phyloP scores from a whole-genome alignment of 257 asterid species.

The Nicotiana knightiana region DNA sequence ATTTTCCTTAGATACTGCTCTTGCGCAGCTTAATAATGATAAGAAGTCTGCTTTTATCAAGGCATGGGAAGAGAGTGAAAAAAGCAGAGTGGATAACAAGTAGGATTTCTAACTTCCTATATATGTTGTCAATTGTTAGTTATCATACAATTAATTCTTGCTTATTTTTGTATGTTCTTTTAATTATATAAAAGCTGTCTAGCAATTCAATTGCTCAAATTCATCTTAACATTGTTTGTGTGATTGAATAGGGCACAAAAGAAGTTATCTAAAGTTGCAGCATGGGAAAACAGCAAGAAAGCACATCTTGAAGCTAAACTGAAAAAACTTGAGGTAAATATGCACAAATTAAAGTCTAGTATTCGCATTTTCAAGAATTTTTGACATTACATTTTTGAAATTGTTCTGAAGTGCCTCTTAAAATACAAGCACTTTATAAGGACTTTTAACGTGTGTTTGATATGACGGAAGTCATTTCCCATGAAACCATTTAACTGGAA shows the following conservation, averaged over 20 bases:
- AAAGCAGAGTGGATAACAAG: conserved; percentile 73
- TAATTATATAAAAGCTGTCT: background rate
- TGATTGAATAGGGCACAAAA: conserved; percentile 55
- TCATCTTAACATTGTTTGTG: background rate
- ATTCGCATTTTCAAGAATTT: background rate
- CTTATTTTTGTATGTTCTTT: background rate
- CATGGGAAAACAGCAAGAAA: conserved; percentile 80
- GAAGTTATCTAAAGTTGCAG: conserved; percentile 51
- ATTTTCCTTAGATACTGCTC: conserved; percentile 53
- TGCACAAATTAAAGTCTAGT: background rate
- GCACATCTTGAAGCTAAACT: conserved; percentile 63
- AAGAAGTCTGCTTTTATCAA: conserved; percentile 56
- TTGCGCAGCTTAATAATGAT: conserved; percentile 58
- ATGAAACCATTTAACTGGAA: too few relatives aligned
- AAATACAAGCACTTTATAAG: background rate
- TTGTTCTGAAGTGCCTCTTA: background rate
- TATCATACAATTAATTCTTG: background rate
- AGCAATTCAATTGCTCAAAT: background rate
- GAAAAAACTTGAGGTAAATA: conserved; percentile 62
- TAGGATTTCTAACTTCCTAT: conserved; percentile 21
- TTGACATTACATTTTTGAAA: background rate
- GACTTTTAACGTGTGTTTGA: background rate
- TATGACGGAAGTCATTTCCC: background rate
- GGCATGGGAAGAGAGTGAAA: conserved; percentile 90
- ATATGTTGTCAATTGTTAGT: background rate